Evolutionary conservation across 2,329 filamentous ascomycete species (phyloP).

Genomic region (Tolypocladium nubicola): DNA sequence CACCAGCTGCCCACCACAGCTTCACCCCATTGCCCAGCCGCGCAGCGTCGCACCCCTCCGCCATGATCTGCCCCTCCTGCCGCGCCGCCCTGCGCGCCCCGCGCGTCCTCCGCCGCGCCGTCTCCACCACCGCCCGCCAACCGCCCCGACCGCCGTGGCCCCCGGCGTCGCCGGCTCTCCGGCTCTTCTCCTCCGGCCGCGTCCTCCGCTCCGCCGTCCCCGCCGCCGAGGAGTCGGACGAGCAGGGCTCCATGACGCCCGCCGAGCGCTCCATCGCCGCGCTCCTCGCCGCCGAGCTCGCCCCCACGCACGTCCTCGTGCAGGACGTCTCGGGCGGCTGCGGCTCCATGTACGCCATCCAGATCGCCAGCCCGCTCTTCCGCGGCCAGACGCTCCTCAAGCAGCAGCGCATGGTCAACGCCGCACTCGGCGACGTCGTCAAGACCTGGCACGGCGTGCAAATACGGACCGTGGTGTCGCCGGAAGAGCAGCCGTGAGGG

Average conservation of each 20-base stretch:
- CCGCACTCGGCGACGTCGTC: conserved; percentile 62
- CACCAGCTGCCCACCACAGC: background rate
- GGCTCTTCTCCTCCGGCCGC: conserved; percentile 1
- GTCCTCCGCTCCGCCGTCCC: background rate
- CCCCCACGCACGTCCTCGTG: conserved; percentile 47
- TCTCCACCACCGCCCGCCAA: background rate
- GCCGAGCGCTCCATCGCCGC: conserved; percentile 51
- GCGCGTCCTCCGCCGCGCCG: background rate
- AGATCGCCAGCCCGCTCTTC: conserved; percentile 64
- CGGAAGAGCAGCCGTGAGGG: conserved; percentile 4
- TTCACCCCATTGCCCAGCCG: background rate
- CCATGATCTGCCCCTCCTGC: conserved; percentile 9
- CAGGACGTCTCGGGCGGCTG: conserved; percentile 77
- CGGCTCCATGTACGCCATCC: conserved; percentile 79
- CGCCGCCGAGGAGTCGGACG: conserved; percentile 6
- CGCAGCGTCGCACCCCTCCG: background rate
- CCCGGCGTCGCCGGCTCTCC: background rate
- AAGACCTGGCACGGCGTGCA: conserved; percentile 78
- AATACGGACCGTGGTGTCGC: conserved; percentile 53
- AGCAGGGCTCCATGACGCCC: conserved; percentile 23
- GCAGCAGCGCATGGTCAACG: conserved; percentile 75
- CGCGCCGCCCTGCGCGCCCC: conserved; percentile 5
- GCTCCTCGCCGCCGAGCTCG: conserved; percentile 36
- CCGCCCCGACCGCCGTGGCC: background rate
- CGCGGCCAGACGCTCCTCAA: conserved; percentile 61